Conservation (phyloP, 257 asterid species). For the Paulownia fortunei region DNA sequence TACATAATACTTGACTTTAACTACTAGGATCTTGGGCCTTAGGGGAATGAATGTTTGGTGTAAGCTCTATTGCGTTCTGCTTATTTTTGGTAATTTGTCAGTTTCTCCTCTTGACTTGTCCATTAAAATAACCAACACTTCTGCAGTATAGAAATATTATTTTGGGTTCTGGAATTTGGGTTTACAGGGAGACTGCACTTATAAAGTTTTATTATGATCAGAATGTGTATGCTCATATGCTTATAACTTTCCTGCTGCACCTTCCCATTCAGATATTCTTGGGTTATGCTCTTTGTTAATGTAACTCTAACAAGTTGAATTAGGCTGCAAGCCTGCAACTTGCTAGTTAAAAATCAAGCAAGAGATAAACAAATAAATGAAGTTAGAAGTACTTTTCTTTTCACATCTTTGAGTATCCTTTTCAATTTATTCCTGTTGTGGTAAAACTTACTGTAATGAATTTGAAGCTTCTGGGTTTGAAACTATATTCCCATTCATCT, state of each 20-base stretch:
- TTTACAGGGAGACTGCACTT: no score
- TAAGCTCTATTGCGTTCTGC: not conserved
- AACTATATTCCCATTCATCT: no score
- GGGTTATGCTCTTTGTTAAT: not conserved
- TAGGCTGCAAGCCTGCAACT: not conserved
- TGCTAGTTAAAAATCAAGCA: not conserved
- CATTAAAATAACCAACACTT: not conserved
- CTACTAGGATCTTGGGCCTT: not conserved
- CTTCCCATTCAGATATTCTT: not conserved
- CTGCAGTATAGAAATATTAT: not conserved
- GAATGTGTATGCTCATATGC: not conserved
- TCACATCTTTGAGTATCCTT: not conserved
- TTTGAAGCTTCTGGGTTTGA: not conserved
- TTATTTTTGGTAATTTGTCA: not conserved
- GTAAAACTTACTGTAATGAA: not conserved
- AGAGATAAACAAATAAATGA: not conserved
- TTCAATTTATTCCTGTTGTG: not conserved
- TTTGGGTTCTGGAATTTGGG: not conserved
- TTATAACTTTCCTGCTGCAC: constrained; percentile 6
- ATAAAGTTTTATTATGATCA: not conserved
- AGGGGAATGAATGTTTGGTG: not conserved
- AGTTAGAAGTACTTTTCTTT: not conserved
- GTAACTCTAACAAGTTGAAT: not conserved
- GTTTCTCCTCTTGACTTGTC: not conserved
- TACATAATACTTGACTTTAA: no score